phyloP scores from a whole-genome alignment of 208 protist genomes.

The Trichomonas tenax region DNA sequence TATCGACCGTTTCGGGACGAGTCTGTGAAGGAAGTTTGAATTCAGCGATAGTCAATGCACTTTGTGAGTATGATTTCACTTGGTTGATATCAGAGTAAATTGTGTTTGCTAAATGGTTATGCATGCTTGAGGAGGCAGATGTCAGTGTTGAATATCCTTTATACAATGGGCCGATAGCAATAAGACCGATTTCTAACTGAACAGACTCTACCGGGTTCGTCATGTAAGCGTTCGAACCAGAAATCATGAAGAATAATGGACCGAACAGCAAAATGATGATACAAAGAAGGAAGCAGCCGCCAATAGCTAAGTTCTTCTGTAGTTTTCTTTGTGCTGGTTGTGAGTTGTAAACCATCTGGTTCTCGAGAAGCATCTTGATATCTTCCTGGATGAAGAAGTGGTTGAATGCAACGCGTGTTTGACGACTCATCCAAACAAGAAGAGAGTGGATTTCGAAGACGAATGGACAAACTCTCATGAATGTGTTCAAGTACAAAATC shows the following conservation, averaged over 20 bases:
- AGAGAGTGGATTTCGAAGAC: background rate
- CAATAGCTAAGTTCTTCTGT: background rate
- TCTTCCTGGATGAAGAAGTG: background rate
- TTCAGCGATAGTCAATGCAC: background rate
- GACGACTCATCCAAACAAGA: background rate
- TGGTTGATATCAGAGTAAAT: background rate
- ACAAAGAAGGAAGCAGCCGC: background rate
- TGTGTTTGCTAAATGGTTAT: background rate
- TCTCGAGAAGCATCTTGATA: background rate
- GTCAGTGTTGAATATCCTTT: background rate
- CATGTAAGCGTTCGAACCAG: background rate
- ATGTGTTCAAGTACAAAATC: background rate
- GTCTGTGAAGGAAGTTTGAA: background rate
- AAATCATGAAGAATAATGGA: background rate
- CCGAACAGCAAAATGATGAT: background rate
- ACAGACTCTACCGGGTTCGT: background rate
- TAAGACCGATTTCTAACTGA: background rate
- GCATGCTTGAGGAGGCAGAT: background rate
- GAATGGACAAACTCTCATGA: background rate
- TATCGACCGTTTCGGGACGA: background rate
- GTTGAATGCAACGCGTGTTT: background rate
- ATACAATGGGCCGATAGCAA: background rate
- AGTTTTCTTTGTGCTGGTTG: background rate
- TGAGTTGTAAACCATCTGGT: background rate
- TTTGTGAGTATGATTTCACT: background rate